Evolutionary conservation across 805 yeast species (phyloP).

Genomic region (Yarrowia divulgata): DNA sequence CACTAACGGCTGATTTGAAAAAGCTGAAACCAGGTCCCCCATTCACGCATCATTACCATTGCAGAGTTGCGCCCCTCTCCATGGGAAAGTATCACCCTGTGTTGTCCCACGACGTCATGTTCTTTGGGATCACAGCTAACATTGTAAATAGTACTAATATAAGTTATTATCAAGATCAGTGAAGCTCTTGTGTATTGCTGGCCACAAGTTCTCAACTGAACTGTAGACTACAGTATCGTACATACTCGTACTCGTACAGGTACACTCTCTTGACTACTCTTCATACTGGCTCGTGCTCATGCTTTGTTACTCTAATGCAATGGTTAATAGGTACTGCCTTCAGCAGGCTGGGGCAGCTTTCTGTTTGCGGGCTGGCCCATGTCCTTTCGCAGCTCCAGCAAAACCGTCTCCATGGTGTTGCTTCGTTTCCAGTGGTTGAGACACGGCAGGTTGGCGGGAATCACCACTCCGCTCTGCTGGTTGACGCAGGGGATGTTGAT

Average conservation of each 20-base stretch:
- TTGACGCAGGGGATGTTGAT: conserved; percentile 94
- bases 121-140: background rate
- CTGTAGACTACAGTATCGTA: too few relatives aligned
- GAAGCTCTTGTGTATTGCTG: background rate
- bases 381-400: conserved; percentile 83
- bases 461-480: conserved; percentile 61
- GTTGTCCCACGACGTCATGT: too few relatives aligned
- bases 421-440: conserved; percentile 85
- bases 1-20: too few relatives aligned
- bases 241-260: too few relatives aligned
- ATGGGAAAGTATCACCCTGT: too few relatives aligned
- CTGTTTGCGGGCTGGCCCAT: conserved; percentile 87
- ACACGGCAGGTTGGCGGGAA: conserved; percentile 63
- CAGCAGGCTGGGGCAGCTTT: conserved; percentile 89
- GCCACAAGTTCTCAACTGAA: too few relatives aligned
- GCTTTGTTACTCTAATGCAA: conserved; percentile 34
- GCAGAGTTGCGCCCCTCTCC: too few relatives aligned
- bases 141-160: conserved; percentile 28
- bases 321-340: conserved; percentile 70
- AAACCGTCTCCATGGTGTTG: conserved; percentile 92
- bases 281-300: conserved; percentile 1
- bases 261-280: too few relatives aligned
- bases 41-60: too few relatives aligned
- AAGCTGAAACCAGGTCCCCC: too few relatives aligned
- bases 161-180: conserved; percentile 2